Percentiles rank a stretch among this genome's conserved stretches.
Evolutionary conservation across 1,284 basidiomycete genomes (phyloP).

Genomic region (Apiotrichum laibachii): DNA sequence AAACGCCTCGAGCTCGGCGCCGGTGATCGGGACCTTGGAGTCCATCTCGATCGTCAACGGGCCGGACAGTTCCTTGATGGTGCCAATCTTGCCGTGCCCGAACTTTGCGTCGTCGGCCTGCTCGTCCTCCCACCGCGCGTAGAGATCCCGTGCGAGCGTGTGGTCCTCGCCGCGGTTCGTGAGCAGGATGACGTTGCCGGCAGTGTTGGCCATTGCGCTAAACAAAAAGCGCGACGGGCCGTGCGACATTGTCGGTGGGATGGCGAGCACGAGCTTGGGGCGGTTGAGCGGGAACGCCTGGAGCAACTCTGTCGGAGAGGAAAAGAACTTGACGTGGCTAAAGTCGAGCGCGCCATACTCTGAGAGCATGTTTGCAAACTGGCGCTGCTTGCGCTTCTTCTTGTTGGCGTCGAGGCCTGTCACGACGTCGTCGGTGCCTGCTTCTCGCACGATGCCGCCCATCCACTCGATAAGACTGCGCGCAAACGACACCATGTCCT

Average conservation of each 20-base stretch:
- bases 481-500: conserved; percentile 92
- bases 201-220: conserved; percentile 72
- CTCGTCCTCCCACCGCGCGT: conserved; percentile 66
- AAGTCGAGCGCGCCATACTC: conserved; percentile 51
- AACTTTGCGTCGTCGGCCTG: conserved; percentile 70
- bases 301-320: conserved; percentile 73
- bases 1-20: conserved; percentile 78
- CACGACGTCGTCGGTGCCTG: conserved; percentile 73
- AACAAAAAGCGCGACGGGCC: conserved; percentile 86
- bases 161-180: conserved; percentile 74
- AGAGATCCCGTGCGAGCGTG: conserved; percentile 74
- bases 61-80: conserved; percentile 72
- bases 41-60: conserved; percentile 71
- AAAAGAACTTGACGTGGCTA: conserved; percentile 86
- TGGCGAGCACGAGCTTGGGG: conserved; percentile 89
- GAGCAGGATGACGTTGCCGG: conserved; percentile 80
- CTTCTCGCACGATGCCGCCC: conserved; percentile 85
- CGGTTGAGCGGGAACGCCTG: conserved; percentile 78
- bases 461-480: conserved; percentile 99
- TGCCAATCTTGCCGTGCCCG: conserved; percentile 82
- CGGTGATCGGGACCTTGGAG: conserved; percentile 80
- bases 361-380: conserved; percentile 25
- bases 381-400: conserved; percentile 56
- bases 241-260: conserved; percentile 87
- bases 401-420: conserved; percentile 52